These are phyloP conservation scores for Vicia sativa DNA, from an alignment of 306 rosid genomes.

Conservation along the genomic window DNA sequence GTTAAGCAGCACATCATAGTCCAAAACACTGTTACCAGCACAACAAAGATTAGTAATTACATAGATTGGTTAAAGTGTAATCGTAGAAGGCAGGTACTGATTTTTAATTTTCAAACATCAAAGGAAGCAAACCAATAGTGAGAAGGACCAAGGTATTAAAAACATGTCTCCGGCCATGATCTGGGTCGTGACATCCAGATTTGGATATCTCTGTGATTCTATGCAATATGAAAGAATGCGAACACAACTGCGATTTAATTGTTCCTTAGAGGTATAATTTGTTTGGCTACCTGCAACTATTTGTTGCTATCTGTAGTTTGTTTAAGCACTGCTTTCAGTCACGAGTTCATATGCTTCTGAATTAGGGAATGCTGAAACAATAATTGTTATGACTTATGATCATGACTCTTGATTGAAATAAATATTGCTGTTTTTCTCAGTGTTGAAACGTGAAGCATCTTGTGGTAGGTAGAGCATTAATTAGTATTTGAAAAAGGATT, in stretches of 20 bases:
- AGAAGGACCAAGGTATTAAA: slow-evolving; percentile 5
- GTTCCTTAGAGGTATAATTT: not conserved
- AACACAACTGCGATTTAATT: not conserved
- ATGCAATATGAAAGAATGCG: not conserved
- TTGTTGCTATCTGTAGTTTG: too few species aligned
- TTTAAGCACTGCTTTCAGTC: not conserved
- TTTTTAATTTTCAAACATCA: too few species aligned
- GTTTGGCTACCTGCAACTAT: not conserved
- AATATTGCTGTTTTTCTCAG: not conserved
- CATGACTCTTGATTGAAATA: slow-evolving; percentile 6
- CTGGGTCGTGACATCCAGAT: not conserved
- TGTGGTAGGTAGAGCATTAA: not conserved
- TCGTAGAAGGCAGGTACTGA: too few species aligned
- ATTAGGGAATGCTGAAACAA: not conserved
- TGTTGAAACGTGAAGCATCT: slow-evolving; percentile 7
- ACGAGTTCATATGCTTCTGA: too few species aligned
- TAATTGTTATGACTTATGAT: slow-evolving; percentile 2
- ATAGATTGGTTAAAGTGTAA: not conserved
- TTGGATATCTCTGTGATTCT: not conserved
- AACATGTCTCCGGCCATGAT: not conserved
- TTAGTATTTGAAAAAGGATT: slow-evolving; percentile 3
- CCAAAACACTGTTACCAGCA: slow-evolving; percentile 55
- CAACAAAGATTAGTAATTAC: slow-evolving; percentile 17
- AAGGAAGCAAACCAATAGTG: not conserved
- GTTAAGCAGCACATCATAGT: slow-evolving; percentile 78